Conservation (phyloP, 139 green algal species). For the Nannochloris sp. region DNA sequence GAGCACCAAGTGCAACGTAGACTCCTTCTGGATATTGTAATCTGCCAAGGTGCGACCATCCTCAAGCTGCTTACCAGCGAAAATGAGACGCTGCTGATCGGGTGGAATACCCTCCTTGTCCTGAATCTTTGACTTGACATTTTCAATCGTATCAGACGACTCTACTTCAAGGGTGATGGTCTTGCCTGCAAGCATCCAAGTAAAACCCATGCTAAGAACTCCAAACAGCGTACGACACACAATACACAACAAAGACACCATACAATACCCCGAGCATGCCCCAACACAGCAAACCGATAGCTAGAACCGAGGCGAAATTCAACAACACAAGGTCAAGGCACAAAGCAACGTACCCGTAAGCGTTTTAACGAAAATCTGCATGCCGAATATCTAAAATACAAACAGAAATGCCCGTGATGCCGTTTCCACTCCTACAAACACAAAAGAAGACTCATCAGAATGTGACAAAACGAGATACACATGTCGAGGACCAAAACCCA, state of each 20-base stretch:
- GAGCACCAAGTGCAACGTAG: constrained; percentile 43
- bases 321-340: background rate
- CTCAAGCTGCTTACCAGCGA: constrained; percentile 97
- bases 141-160: constrained; percentile 76
- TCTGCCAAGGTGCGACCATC: constrained; percentile 67
- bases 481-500: too few relatives aligned
- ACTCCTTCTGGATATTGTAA: constrained; percentile 97
- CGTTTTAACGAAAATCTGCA: constrained; percentile 93
- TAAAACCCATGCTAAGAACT: background rate
- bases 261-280: too few relatives aligned
- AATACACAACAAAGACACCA: too few relatives aligned
- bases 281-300: too few relatives aligned
- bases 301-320: too few relatives aligned
- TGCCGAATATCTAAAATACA: constrained; percentile 11
- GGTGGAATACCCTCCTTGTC: constrained; percentile 88
- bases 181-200: constrained; percentile 73
- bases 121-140: constrained; percentile 93
- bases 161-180: constrained; percentile 92
- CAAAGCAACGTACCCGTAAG: constrained; percentile 55
- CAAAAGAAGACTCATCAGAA: too few relatives aligned
- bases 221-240: background rate
- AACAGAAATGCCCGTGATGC: too few relatives aligned
- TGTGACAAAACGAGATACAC: too few relatives aligned
- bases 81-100: constrained; percentile 97
- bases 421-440: too few relatives aligned